Evolutionary conservation across 2,329 filamentous ascomycete genomes (phyloP).

Genomic region (Fusarium sp.): DNA sequence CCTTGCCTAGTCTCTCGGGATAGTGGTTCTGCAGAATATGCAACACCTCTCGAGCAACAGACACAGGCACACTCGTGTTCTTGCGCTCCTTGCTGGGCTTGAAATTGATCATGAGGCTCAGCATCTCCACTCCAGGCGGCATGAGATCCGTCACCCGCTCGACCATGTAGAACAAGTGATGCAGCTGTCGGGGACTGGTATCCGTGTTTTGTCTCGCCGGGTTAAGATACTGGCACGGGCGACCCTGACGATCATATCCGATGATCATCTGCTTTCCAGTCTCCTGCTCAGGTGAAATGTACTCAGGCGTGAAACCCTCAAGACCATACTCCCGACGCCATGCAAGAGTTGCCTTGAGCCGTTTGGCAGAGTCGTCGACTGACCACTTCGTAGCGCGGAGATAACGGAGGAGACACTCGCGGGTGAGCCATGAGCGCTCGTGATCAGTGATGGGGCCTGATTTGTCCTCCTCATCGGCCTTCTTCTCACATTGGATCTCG

Average conservation of each 20-base stretch:
- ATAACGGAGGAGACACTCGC: conserved; percentile 91
- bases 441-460: conserved; percentile 75
- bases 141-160: conserved; percentile 90
- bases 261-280: conserved; percentile 94
- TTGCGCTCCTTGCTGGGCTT: conserved; percentile 78
- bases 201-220: conserved; percentile 95
- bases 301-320: conserved; percentile 79
- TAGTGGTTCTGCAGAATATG: conserved; percentile 95
- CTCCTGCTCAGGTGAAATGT: conserved; percentile 93
- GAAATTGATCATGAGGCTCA: conserved; percentile 92
- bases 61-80: conserved; percentile 77
- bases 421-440: conserved; percentile 90
- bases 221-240: conserved; percentile 92
- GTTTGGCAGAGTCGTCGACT: conserved; percentile 76
- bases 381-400: conserved; percentile 94
- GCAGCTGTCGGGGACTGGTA: conserved; percentile 82
- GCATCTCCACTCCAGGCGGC: conserved; percentile 84
- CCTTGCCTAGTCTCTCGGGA: conserved; percentile 88
- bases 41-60: conserved; percentile 83
- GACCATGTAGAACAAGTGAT: conserved; percentile 96
- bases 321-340: conserved; percentile 95
- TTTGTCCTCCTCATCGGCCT: conserved; percentile 57
- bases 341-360: conserved; percentile 80
- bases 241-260: conserved; percentile 84
- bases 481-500: conserved; percentile 65